Conservation (phyloP, 805 yeast genomes). For the Candida nitratophila region DNA sequence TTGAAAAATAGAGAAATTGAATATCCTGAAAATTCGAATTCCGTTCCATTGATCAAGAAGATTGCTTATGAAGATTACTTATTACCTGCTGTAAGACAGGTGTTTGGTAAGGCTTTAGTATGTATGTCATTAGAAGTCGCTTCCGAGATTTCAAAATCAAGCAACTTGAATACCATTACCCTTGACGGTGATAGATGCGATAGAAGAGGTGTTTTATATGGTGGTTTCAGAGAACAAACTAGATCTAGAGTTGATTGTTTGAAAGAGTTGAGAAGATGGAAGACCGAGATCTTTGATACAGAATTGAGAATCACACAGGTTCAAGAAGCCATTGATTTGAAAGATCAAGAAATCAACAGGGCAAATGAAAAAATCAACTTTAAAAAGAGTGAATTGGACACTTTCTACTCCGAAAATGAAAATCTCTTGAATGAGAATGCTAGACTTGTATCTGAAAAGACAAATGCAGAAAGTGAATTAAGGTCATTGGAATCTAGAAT, state of each 20-base stretch:
- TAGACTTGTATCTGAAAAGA: slow-evolving; percentile 32
- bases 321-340: slow-evolving; percentile 28
- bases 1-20: slow-evolving; percentile 33
- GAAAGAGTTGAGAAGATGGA: slow-evolving; percentile 47
- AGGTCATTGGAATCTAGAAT: slow-evolving; percentile 27
- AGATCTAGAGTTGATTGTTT: slow-evolving; percentile 67
- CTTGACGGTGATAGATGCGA: slow-evolving; percentile 89
- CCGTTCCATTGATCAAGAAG: slow-evolving; percentile 73
- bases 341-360: slow-evolving; percentile 47
- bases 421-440: slow-evolving; percentile 36
- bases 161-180: slow-evolving; percentile 70
- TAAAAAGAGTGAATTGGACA: slow-evolving; percentile 35
- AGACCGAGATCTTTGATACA: slow-evolving; percentile 35
- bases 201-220: slow-evolving; percentile 75
- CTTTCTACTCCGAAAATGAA: slow-evolving; percentile 33
- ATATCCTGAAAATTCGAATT: slow-evolving; percentile 61
- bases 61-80: slow-evolving; percentile 53
- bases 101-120: slow-evolving; percentile 78
- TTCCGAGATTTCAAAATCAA: slow-evolving; percentile 52
- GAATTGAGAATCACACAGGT: slow-evolving; percentile 33
- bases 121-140: slow-evolving; percentile 65
- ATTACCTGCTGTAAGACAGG: slow-evolving; percentile 64
- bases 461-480: slow-evolving; percentile 37
- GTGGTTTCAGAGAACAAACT: slow-evolving; percentile 75
- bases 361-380: slow-evolving; percentile 37